These are phyloP conservation scores for Chondrus crispus DNA, from an alignment of 23 red algal species.

Conservation along the genomic window DNA sequence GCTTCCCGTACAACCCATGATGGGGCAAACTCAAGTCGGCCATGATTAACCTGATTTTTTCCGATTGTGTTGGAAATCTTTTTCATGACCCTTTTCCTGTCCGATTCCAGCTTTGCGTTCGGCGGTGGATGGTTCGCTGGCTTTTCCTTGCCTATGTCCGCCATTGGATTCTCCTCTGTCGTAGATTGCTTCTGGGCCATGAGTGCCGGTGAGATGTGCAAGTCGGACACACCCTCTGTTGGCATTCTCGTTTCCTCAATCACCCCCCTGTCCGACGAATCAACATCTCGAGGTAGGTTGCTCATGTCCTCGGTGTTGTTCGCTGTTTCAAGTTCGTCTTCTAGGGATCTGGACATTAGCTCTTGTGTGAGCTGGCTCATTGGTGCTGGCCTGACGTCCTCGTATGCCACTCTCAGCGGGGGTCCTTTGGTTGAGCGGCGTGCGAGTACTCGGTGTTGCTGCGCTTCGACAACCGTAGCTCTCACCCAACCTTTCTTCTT, in stretches of 20 bases:
- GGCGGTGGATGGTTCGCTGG: background rate
- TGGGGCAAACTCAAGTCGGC: background rate
- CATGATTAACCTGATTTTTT: background rate
- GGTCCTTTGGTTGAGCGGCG: background rate
- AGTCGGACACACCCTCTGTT: no score
- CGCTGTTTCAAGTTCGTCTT: background rate
- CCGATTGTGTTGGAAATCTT: background rate
- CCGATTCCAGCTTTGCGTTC: background rate
- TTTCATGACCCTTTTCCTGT: background rate
- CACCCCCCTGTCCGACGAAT: no score
- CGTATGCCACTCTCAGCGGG: background rate
- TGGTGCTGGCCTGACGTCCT: background rate
- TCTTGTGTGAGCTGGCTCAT: background rate
- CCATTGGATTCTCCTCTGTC: no score
- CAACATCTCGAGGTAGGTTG: no score
- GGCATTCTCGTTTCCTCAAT: no score
- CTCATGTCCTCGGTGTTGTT: no score
- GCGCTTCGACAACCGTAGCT: background rate
- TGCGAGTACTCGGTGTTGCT: background rate
- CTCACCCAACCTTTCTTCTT: background rate
- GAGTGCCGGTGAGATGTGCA: no score
- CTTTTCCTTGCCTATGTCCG: background rate
- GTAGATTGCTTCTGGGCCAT: no score
- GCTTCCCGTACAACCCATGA: slow-evolving; percentile 32
- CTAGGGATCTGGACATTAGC: background rate